Base-by-base conservation (phyloP, 148 eudicot genomes). In the Rhododendron mucronatum region DNA sequence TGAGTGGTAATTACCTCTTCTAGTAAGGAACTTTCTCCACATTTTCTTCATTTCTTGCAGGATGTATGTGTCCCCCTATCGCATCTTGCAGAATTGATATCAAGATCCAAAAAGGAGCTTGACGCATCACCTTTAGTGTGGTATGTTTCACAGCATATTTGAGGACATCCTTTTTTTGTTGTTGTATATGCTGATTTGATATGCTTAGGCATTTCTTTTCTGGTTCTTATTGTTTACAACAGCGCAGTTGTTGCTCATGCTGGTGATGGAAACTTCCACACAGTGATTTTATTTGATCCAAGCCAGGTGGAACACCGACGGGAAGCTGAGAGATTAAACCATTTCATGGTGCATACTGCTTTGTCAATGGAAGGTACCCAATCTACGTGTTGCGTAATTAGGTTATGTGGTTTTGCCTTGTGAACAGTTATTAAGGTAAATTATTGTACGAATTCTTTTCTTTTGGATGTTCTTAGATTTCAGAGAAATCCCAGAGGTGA, bases 61-160 rank as follows among this genome's bases (percentile, higher is more conserved):
- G 99, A 97, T 91, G 99, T 97, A 35, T 97, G 99, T 86, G 99
- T 97, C 67, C 99, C 99, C 61, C 90, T 97, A 44, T 97, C 99
- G 9, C 90, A 81, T 79, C 94, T 97, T 71, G 99, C 95, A 13
- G 99, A 97, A 84, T 78, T 97, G 53, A 97, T 97, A 88, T 90
- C 99, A 81, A 93, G 88, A 91, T 97, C 99, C 73, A 97, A 97
- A 89, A 76, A 90, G 83, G 92, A 91, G 90, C 88, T 97, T 83
- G 98, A 97, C 85, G 94, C 96, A 86, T 97, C 99, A 69, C 90
- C 96, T 12, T 84, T 97, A 79, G 85, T 91, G 53, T 95, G 99
- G 99, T 96, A 93, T 74, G 87, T 55, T 41, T 41, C 45, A 41
- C 45, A 41, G 45, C 45, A 41, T 41, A 6, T 41, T 41, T 6